Conservation (phyloP, 768 basidiomycete genomes). For the Leccinellum luteum region DNA sequence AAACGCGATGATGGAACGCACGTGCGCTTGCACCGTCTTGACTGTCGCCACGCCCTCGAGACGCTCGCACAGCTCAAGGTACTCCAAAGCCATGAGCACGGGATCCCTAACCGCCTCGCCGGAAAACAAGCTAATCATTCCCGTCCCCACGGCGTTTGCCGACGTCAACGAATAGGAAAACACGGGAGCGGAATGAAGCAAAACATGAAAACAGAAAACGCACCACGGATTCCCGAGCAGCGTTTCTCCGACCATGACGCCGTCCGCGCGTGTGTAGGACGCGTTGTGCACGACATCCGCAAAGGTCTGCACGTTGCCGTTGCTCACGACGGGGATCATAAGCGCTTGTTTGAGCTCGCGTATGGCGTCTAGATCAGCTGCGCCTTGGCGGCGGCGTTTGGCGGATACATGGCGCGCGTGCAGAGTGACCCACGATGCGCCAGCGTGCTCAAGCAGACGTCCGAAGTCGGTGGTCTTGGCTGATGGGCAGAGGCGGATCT, state of each 20-base stretch:
- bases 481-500: slow-evolving; percentile 57
- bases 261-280: slow-evolving; percentile 59
- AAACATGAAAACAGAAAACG: slow-evolving; percentile 11
- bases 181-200: not conserved
- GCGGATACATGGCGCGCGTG: slow-evolving; percentile 75
- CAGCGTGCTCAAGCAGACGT: slow-evolving; percentile 56
- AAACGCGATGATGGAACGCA: slow-evolving; percentile 65
- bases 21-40: slow-evolving; percentile 55
- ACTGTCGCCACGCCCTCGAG: slow-evolving; percentile 51
- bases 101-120: slow-evolving; percentile 54
- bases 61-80: slow-evolving; percentile 56
- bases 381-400: slow-evolving; percentile 64
- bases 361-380: slow-evolving; percentile 64
- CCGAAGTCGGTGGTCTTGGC: slow-evolving; percentile 55
- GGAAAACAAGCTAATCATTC: slow-evolving; percentile 51
- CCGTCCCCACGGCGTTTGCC: not conserved
- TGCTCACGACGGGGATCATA: slow-evolving; percentile 63
- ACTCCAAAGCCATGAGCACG: slow-evolving; percentile 64
- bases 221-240: slow-evolving; percentile 74
- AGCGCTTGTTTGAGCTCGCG: slow-evolving; percentile 51
- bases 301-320: slow-evolving; percentile 71
- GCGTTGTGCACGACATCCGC: slow-evolving; percentile 55
- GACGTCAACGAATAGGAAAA: not conserved
- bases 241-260: slow-evolving; percentile 81
- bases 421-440: slow-evolving; percentile 68